phyloP scores from a whole-genome alignment of 2,329 filamentous ascomycete species.

The Phaeosphaeriaceae sp. region DNA sequence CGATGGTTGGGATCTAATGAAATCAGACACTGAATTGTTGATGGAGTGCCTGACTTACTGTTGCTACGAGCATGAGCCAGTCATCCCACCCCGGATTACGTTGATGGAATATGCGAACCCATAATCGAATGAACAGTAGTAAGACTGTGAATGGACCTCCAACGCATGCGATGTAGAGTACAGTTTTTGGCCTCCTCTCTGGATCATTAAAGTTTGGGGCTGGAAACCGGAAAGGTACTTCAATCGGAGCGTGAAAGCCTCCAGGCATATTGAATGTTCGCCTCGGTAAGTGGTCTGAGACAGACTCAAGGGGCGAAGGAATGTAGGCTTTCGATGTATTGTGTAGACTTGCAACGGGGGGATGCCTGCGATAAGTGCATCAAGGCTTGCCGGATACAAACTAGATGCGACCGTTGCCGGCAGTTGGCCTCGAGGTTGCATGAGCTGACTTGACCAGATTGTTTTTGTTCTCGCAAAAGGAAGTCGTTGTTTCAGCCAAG shows the following conservation, averaged over 20 bases:
- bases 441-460: neutral
- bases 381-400: constrained; percentile 10
- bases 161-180: constrained; percentile 26
- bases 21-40: constrained; percentile 11
- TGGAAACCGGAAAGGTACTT: constrained; percentile 34
- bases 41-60: constrained; percentile 19
- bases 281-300: neutral
- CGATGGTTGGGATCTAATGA: constrained; percentile 24
- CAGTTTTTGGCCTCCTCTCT: constrained; percentile 24
- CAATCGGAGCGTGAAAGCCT: constrained; percentile 36
- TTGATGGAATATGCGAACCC: constrained; percentile 38
- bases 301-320: neutral
- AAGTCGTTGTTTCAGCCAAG: constrained; percentile 1
- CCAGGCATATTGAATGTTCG: constrained; percentile 34
- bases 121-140: constrained; percentile 35
- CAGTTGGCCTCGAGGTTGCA: neutral
- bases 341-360: constrained; percentile 12
- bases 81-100: constrained; percentile 37
- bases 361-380: constrained; percentile 29
- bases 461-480: constrained; percentile 13
- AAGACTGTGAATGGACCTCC: constrained; percentile 30
- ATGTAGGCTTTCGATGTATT: neutral
- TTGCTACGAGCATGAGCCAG: constrained; percentile 37
- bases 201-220: constrained; percentile 33
- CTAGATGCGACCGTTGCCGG: neutral